Conservation (phyloP, 1,284 basidiomycete species). For the Vanrija humicola region DNA sequence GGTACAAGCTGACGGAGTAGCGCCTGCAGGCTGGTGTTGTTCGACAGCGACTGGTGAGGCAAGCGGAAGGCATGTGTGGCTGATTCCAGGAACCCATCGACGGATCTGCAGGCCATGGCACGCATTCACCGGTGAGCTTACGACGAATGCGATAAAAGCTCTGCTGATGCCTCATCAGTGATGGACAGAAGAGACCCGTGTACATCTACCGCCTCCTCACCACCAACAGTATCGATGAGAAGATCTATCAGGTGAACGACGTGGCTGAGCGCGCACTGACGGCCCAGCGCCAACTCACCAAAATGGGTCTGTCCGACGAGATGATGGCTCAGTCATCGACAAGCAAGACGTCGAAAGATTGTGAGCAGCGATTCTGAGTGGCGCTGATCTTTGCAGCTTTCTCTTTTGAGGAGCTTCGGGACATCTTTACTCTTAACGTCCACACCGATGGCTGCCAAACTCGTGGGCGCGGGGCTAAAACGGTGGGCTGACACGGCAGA, state of each 20-base stretch:
- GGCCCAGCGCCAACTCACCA: conserved; percentile 82
- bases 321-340: conserved; percentile 48
- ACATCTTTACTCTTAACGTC: conserved; percentile 82
- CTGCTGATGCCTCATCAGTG: conserved; percentile 53
- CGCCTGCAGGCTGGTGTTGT: conserved; percentile 71
- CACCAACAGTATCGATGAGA: conserved; percentile 53
- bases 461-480: conserved; percentile 48
- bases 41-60: conserved; percentile 83
- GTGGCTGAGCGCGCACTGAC: no score
- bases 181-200: conserved; percentile 88
- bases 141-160: not conserved
- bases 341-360: conserved; percentile 57
- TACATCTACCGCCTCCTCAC: conserved; percentile 90
- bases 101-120: conserved; percentile 94
- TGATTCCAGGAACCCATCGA: conserved; percentile 46
- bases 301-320: conserved; percentile 68
- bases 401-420: conserved; percentile 81
- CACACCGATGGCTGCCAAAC: conserved; percentile 78
- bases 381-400: conserved; percentile 57
- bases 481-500: conserved; percentile 22
- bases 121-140: conserved; percentile 76
- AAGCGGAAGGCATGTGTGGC: not conserved
- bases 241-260: conserved; percentile 44
- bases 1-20: conserved; percentile 36
- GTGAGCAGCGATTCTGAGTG: conserved; percentile 62